Base-by-base conservation (phyloP, 768 basidiomycete genomes). In the Hygrophorus russula region DNA sequence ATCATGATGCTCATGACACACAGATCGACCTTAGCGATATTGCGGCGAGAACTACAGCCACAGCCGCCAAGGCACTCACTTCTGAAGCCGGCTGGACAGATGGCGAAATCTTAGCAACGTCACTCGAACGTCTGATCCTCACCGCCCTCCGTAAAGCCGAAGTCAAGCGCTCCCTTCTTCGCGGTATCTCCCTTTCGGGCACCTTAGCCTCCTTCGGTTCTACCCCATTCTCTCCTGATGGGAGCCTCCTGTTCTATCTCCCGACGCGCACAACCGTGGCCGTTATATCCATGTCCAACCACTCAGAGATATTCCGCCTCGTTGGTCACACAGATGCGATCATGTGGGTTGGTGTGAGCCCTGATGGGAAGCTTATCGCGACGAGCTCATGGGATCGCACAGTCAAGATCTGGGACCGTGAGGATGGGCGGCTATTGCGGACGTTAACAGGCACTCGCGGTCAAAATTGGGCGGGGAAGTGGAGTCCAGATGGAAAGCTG, bases 321-420 rank as follows among this genome's bases (percentile, higher is more conserved):
- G 29, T 30, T 4, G 53, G 47, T n/a, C 53, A 54, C 17, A 44
- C 46, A 9, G 46, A 46, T 37, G 8, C 2, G 5, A 46, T 53
- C 41, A 29, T 33, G 24, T 53, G 50, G 52, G 44, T 43, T 5
- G 52, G 38, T 20, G 39, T 35, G 19, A 48, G 46, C 24, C 49
- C 51, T 18, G 36, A 54, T 42, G 45, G 47, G 18, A 48, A 28
- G n/a, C 12, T 42, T 10, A 19, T 54, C 27, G 53, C 45, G n/a
- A 49, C 49, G 6, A 36, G 37, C 3, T 54, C 49, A 14, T 52
- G 49, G 46, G 53, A 54, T 41, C 28, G 36, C 14, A 54, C 52
- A 11, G 50, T 53, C 15, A 47, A 46, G 12, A 41, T 55, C 4
- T 55, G 52, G 53, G 42, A 49, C 42, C 45, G 42, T 12, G 17